These are phyloP conservation scores for Aspergillus homomorphus DNA, from an alignment of 495 filamentous ascomycete genomes.

Conservation along the genomic window DNA sequence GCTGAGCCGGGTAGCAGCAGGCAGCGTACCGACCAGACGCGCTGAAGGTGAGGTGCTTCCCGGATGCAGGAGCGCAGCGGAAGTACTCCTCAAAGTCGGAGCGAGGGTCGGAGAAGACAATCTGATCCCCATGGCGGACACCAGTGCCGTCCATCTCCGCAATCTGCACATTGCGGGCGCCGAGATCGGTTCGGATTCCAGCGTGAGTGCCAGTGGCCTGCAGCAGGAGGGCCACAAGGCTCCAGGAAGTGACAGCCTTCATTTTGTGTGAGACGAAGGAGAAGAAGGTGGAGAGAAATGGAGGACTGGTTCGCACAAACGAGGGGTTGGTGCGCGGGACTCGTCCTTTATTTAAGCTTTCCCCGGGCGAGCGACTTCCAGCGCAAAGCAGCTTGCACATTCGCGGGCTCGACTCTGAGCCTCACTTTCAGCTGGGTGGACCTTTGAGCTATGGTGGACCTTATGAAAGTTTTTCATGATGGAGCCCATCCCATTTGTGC, in stretches of 20 bases:
- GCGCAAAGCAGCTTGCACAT: background rate
- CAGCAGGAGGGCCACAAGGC: background rate
- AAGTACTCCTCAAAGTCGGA: background rate
- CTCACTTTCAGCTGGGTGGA: background rate
- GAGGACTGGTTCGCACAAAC: background rate
- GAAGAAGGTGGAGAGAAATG: background rate
- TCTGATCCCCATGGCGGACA: background rate
- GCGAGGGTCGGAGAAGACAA: background rate
- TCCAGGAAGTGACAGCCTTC: background rate
- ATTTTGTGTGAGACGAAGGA: background rate
- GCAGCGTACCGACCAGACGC: background rate
- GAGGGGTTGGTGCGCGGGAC: background rate
- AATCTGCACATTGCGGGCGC: background rate
- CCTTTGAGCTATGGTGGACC: background rate
- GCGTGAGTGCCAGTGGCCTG: background rate
- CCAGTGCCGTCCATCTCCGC: background rate
- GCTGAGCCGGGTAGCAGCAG: background rate
- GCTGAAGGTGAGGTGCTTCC: background rate
- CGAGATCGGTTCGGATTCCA: background rate
- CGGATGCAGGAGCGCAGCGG: background rate
- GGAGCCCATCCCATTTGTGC: background rate
- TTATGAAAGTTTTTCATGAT: background rate
- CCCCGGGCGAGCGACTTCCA: background rate
- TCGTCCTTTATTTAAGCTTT: background rate
- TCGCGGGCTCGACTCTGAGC: background rate